These are phyloP conservation scores for Hypoxylon cercidicola DNA, from an alignment of 495 filamentous ascomycete genomes.

Conservation along the genomic window DNA sequence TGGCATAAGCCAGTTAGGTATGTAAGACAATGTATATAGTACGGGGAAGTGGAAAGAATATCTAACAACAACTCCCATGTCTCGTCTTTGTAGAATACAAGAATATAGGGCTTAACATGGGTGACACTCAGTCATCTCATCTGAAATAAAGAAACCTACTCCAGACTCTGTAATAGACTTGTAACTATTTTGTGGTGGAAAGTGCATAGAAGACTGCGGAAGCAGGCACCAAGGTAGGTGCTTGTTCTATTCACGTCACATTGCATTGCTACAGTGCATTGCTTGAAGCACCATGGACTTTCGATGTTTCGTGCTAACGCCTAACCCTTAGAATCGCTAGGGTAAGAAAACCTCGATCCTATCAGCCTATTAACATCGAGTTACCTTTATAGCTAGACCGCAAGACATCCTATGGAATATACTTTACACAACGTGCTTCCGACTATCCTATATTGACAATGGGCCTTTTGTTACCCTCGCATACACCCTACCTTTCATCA, in stretches of 20 bases:
- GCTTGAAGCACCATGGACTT: too few relatives aligned
- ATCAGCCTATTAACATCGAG: slow-evolving; percentile 11
- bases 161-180: not conserved
- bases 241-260: too few relatives aligned
- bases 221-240: too few relatives aligned
- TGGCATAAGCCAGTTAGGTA: not conserved
- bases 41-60: not conserved
- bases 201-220: not conserved
- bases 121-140: not conserved
- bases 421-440: slow-evolving; percentile 1
- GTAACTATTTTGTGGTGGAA: too few relatives aligned
- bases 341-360: not conserved
- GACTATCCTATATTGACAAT: slow-evolving; percentile 23
- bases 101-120: not conserved
- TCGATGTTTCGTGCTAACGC: too few relatives aligned
- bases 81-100: not conserved
- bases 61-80: too few relatives aligned
- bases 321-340: not conserved
- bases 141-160: not conserved
- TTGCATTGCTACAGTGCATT: slow-evolving; percentile 1
- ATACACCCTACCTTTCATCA: slow-evolving; percentile 6
- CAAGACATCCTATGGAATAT: slow-evolving; percentile 29
- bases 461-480: slow-evolving; percentile 23
- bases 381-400: slow-evolving; percentile 11
- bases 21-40: slow-evolving; percentile 29